These are phyloP conservation scores for Plenodomus tracheiphilus DNA, from an alignment of 2,329 filamentous ascomycete species.

Conservation along the genomic window DNA sequence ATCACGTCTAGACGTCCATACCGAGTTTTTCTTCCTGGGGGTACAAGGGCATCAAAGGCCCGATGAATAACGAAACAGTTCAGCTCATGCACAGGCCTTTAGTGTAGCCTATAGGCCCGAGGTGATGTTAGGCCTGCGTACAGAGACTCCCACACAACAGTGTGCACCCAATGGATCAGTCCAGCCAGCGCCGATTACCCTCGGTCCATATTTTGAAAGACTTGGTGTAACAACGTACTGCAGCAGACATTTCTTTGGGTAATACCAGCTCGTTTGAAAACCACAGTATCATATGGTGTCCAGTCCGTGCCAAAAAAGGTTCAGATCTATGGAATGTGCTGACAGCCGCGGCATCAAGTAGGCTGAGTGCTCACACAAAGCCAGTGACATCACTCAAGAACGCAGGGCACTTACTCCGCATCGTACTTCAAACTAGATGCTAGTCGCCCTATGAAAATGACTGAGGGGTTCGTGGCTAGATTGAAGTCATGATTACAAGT, in stretches of 20 bases:
- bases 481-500: conserved; percentile 6
- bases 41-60: background rate
- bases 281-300: background rate
- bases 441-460: conserved; percentile 10
- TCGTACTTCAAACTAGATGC: conserved; percentile 6
- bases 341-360: background rate
- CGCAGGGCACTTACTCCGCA: background rate
- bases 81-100: background rate
- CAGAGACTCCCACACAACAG: background rate
- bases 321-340: background rate
- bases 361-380: conserved; percentile 2
- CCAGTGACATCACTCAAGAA: background rate
- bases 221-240: background rate
- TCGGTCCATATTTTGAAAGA: background rate
- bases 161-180: background rate
- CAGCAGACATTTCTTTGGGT: background rate
- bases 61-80: background rate
- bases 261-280: background rate
- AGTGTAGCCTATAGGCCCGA: no score
- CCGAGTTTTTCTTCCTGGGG: background rate
- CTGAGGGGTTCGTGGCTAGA: conserved; percentile 16
- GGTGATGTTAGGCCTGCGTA: background rate
- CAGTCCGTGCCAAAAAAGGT: background rate
- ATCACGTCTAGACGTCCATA: background rate
- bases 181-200: background rate